These are phyloP conservation scores for Diaporthe sp. DNA, from an alignment of 2,329 filamentous ascomycete species.

Conservation along the genomic window DNA sequence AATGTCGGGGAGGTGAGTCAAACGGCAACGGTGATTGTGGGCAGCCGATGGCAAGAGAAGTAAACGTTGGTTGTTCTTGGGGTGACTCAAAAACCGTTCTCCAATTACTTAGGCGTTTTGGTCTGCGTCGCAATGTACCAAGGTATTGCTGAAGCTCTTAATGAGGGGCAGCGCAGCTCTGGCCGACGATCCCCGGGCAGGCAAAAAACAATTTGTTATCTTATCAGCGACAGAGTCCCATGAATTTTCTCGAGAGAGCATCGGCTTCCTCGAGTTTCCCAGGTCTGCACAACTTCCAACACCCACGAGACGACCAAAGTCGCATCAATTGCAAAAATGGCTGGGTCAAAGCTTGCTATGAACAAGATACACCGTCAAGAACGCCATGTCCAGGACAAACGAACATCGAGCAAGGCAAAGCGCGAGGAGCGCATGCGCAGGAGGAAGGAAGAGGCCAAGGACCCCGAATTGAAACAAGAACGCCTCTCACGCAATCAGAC, in stretches of 20 bases:
- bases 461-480: conserved; percentile 81
- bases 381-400: conserved; percentile 86
- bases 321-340: conserved; percentile 29
- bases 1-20: background rate
- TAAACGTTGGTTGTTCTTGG: background rate
- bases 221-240: conserved; percentile 18
- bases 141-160: conserved; percentile 13
- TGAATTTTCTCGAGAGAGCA: conserved; percentile 18
- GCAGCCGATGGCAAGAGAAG: background rate
- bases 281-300: background rate
- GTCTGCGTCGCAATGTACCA: conserved; percentile 4
- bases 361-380: conserved; percentile 87
- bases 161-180: conserved; percentile 21
- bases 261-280: background rate
- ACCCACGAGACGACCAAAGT: background rate
- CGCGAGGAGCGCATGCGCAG: conserved; percentile 83
- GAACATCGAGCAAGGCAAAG: conserved; percentile 78
- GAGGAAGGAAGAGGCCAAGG: conserved; percentile 87
- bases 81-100: conserved; percentile 30
- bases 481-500: conserved; percentile 85
- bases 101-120: background rate
- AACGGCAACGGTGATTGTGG: background rate
- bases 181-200: background rate
- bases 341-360: conserved; percentile 54
- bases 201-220: conserved; percentile 21